These are phyloP conservation scores for Aureobasidium melanogenum DNA, from an alignment of 2,329 filamentous ascomycete genomes.

Conservation along the genomic window DNA sequence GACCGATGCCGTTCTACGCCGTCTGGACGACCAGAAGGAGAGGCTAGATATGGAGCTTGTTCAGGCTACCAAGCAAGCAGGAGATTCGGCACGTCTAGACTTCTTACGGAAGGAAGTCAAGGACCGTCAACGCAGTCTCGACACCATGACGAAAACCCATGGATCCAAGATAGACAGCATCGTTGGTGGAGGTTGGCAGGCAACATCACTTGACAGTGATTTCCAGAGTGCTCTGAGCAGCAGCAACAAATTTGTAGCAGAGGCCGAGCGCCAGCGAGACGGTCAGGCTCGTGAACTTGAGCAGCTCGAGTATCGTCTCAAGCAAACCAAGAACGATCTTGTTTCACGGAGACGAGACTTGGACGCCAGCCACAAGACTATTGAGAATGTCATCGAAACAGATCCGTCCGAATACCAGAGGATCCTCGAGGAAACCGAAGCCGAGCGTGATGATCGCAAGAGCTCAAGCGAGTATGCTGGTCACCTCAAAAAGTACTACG, in stretches of 20 bases:
- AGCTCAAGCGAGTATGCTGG: conserved; percentile 53
- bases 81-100: conserved; percentile 76
- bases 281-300: conserved; percentile 62
- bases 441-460: conserved; percentile 53
- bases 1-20: conserved; percentile 55
- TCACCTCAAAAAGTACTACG: conserved; percentile 42
- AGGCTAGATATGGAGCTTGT: conserved; percentile 71
- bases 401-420: conserved; percentile 42
- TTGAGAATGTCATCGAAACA: conserved; percentile 49
- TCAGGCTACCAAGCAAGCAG: conserved; percentile 70
- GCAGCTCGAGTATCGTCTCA: conserved; percentile 65
- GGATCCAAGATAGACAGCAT: conserved; percentile 57
- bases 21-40: conserved; percentile 63
- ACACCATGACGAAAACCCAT: conserved; percentile 70
- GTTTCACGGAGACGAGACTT: conserved; percentile 56
- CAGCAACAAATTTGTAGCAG: conserved; percentile 49
- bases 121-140: conserved; percentile 63
- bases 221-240: conserved; percentile 57
- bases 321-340: conserved; percentile 54
- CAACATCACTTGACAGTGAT: conserved; percentile 58
- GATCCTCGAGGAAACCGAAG: conserved; percentile 43
- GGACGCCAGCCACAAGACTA: conserved; percentile 46
- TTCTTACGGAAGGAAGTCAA: conserved; percentile 71
- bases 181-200: conserved; percentile 59
- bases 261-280: conserved; percentile 63